A percentile compares a stretch with the other conserved stretches of the same genome.
These are phyloP conservation scores for Phytophthora pinifolia DNA, from an alignment of 352 stramenopile species.

Conservation along the genomic window DNA sequence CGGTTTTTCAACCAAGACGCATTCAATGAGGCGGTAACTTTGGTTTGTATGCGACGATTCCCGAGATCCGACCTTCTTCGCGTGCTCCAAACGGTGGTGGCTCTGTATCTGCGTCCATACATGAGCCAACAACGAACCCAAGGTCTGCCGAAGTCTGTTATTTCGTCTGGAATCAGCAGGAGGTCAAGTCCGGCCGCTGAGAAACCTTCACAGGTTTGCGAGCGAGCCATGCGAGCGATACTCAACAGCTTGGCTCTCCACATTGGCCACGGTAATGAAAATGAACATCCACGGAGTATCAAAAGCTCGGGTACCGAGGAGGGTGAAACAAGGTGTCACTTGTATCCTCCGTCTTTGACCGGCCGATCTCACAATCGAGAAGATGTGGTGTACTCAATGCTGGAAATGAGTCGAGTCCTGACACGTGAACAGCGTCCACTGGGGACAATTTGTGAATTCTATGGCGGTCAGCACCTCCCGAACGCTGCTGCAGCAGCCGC, in stretches of 20 bases:
- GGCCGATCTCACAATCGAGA: conserved; percentile 40
- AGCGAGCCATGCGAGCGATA: conserved; percentile 42
- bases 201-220: conserved; percentile 28
- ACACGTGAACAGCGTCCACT: conserved; percentile 69
- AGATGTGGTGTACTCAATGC: conserved; percentile 71
- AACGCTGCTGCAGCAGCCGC: conserved; percentile 16
- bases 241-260: conserved; percentile 51
- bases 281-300: conserved; percentile 5
- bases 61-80: conserved; percentile 53
- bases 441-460: conserved; percentile 73
- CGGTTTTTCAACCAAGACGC: conserved; percentile 68
- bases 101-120: conserved; percentile 49
- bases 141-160: conserved; percentile 11
- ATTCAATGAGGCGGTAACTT: conserved; percentile 73
- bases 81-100: conserved; percentile 56
- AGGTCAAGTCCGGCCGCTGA: conserved; percentile 5
- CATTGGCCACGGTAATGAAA: conserved; percentile 33
- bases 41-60: conserved; percentile 64
- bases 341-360: conserved; percentile 18
- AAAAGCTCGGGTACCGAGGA: conserved; percentile 1
- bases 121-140: conserved; percentile 19
- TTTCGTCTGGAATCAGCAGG: conserved; percentile 7
- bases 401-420: conserved; percentile 72
- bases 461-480: conserved; percentile 53
- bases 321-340: conserved; percentile 25